Percentiles rank a stretch among this genome's conserved stretches.
Evolutionary conservation across 2,329 filamentous ascomycete species (phyloP).

Genomic region (Furcasterigmium furcatum): DNA sequence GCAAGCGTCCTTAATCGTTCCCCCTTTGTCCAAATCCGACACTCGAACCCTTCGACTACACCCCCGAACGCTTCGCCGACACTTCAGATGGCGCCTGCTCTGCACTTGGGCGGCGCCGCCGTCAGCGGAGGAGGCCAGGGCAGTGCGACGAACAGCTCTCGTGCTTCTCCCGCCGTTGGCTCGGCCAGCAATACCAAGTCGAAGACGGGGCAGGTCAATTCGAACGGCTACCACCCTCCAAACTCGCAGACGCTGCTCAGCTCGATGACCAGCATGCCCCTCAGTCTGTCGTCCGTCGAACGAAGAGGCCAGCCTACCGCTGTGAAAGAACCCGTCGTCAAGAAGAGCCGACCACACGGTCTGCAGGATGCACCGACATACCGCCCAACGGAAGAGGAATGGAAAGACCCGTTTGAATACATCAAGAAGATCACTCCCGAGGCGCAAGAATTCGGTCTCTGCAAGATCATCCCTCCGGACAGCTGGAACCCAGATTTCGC

Average conservation of each 20-base stretch:
- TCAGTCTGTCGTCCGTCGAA: conserved; percentile 89
- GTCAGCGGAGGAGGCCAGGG: conserved; percentile 26
- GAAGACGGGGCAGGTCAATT: conserved; percentile 47
- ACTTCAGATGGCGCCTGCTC: conserved; percentile 33
- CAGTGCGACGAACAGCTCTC: conserved; percentile 46
- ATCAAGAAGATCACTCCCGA: conserved; percentile 89
- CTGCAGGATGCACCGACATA: conserved; percentile 90
- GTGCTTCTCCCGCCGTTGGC: conserved; percentile 47
- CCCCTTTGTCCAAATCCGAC: too few species aligned
- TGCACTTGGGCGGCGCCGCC: conserved; percentile 32
- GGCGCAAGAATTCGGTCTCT: conserved; percentile 83
- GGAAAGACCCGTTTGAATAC: conserved; percentile 90
- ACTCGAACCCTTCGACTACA: too few species aligned
- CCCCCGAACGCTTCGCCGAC: not conserved
- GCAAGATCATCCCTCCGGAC: conserved; percentile 92
- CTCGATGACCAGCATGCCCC: conserved; percentile 54
- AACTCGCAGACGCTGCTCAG: conserved; percentile 52
- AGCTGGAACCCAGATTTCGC: conserved; percentile 93
- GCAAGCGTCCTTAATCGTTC: too few species aligned
- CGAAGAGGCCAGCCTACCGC: conserved; percentile 79
- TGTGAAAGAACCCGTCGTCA: conserved; percentile 72
- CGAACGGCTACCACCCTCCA: conserved; percentile 49
- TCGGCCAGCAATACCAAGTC: conserved; percentile 35
- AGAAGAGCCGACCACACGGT: conserved; percentile 76
- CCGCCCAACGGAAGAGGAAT: conserved; percentile 87